Evolutionary conservation across 2,329 filamentous ascomycete genomes (phyloP).

Genomic region (Alternaria sp.): DNA sequence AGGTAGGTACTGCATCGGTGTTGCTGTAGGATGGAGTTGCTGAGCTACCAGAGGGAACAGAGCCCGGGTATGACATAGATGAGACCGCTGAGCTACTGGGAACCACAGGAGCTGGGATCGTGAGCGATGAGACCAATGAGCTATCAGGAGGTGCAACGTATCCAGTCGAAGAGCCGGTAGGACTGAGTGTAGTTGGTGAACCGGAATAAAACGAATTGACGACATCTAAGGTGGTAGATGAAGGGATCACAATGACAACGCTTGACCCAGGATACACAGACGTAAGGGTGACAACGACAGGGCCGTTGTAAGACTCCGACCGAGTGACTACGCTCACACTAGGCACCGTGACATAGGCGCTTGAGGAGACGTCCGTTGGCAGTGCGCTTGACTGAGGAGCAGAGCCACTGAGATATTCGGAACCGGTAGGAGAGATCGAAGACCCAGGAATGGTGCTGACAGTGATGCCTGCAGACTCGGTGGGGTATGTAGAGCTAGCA

Average conservation of each 20-base stretch:
- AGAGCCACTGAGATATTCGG: conserved; percentile 9
- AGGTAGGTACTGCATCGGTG: conserved; percentile 15
- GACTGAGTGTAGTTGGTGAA: conserved; percentile 5
- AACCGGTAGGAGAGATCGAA: conserved; percentile 1
- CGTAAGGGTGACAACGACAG: conserved; percentile 5
- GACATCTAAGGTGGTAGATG: conserved; percentile 8
- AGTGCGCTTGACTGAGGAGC: conserved; percentile 17
- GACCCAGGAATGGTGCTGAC: conserved; percentile 17
- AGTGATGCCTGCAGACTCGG: conserved; percentile 3
- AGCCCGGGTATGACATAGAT: conserved; percentile 3
- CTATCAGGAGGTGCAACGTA: conserved; percentile 5
- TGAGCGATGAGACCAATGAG: conserved; percentile 7
- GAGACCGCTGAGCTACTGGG: background rate
- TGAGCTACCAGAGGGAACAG: background rate
- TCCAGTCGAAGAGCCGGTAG: conserved; percentile 6
- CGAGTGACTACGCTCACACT: background rate
- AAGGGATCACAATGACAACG: background rate
- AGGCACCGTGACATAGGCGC: conserved; percentile 1
- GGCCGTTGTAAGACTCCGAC: conserved; percentile 2
- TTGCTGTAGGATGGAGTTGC: background rate
- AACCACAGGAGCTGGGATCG: background rate
- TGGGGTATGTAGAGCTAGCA: conserved; percentile 16
- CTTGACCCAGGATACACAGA: background rate
- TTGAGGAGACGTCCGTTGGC: conserved; percentile 7
- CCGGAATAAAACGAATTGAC: conserved; percentile 8